Conservation (phyloP, 352 stramenopile species). For the Globisporangium camurandrum region DNA sequence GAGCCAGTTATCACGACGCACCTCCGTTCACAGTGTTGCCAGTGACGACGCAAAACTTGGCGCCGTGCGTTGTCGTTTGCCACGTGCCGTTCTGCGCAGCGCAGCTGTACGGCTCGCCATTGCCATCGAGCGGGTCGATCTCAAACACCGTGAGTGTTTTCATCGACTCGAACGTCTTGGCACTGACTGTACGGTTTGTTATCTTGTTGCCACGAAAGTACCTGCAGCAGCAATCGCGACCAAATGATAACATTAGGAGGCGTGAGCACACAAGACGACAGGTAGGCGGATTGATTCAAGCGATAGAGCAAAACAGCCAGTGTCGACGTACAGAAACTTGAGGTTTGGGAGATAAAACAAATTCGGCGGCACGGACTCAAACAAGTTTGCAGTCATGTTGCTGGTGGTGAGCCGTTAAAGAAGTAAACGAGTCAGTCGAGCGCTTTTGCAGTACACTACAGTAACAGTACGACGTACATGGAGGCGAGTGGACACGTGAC, state of each 20-base stretch:
- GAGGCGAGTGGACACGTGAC: conserved; percentile 38
- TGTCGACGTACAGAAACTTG: conserved; percentile 29
- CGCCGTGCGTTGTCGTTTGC: conserved; percentile 22
- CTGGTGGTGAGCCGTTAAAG: conserved; percentile 14
- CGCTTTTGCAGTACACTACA: not conserved
- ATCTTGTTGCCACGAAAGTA: conserved; percentile 38
- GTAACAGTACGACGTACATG: conserved; percentile 15
- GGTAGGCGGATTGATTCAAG: not conserved
- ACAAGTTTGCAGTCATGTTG: conserved; percentile 32
- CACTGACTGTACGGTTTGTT: conserved; percentile 34
- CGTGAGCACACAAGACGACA: not conserved
- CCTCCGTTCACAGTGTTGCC: conserved; percentile 8
- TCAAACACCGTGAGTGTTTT: conserved; percentile 36
- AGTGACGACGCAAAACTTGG: conserved; percentile 32
- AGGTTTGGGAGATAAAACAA: conserved; percentile 37
- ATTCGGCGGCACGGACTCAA: conserved; percentile 24
- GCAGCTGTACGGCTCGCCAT: conserved; percentile 26
- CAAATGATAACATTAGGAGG: not conserved
- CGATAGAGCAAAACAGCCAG: not conserved
- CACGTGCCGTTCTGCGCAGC: conserved; percentile 23
- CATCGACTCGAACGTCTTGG: conserved; percentile 29
- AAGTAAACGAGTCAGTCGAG: not conserved
- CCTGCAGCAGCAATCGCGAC: conserved; percentile 5
- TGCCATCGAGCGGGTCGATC: conserved; percentile 19
- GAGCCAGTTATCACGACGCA: no score